phyloP scores from a whole-genome alignment of 1,284 basidiomycete species.

The Naganishia albida region DNA sequence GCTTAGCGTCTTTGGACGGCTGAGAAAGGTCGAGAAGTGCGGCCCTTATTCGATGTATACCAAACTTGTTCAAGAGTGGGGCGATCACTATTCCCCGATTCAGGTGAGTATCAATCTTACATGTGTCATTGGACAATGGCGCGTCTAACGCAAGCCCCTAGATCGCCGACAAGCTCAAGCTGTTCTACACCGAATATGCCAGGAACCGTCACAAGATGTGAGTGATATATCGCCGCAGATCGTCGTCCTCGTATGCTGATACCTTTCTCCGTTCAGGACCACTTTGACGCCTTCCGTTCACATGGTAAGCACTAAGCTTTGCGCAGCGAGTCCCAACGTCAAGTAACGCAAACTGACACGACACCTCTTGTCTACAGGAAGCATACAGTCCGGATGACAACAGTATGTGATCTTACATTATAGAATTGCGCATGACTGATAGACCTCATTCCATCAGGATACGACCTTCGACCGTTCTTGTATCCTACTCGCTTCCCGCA shows the following conservation, averaged over 20 bases:
- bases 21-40: constrained; percentile 95
- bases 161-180: constrained; percentile 96
- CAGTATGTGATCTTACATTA: constrained; percentile 59
- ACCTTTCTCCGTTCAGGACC: constrained; percentile 57
- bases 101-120: constrained; percentile 60
- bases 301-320: constrained; percentile 63
- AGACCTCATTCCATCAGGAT: constrained; percentile 61
- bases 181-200: constrained; percentile 96
- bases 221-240: constrained; percentile 25
- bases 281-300: constrained; percentile 96
- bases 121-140: background rate
- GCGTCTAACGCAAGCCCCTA: constrained; percentile 46
- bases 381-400: constrained; percentile 97
- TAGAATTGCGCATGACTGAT: constrained; percentile 6
- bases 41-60: constrained; percentile 97
- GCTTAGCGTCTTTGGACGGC: constrained; percentile 84
- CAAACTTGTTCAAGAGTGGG: constrained; percentile 92
- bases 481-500: constrained; percentile 92
- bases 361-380: constrained; percentile 60
- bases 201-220: constrained; percentile 96
- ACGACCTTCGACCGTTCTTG: constrained; percentile 92
- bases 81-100: constrained; percentile 66
- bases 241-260: background rate
- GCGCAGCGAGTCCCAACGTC: background rate
- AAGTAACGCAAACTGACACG: constrained; percentile 11